A percentile compares a stretch with the other conserved stretches of the same genome.
These are phyloP conservation scores for Dendrobium catenatum DNA, from an alignment of 106 monocot species.

Conservation along the genomic window DNA sequence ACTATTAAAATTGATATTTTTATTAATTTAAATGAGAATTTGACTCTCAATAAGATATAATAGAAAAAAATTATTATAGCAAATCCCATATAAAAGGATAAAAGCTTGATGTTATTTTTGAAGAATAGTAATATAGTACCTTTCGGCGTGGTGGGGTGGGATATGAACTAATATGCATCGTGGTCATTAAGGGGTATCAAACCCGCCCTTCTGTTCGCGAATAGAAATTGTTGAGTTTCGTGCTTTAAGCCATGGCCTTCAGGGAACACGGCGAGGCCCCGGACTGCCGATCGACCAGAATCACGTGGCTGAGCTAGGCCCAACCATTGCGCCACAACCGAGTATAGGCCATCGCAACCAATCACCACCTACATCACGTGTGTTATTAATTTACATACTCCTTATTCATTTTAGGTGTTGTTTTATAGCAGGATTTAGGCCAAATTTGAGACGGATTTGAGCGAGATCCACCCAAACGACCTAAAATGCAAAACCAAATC, in stretches of 20 bases:
- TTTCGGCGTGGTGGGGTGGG: background rate
- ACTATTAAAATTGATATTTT: too few species aligned
- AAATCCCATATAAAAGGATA: too few species aligned
- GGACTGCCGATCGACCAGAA: slow-evolving; percentile 34
- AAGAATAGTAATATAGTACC: background rate
- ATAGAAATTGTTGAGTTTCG: background rate
- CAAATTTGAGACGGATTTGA: too few species aligned
- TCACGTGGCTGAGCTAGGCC: slow-evolving; percentile 29
- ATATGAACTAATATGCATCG: slow-evolving; percentile 64
- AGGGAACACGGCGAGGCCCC: slow-evolving; percentile 22
- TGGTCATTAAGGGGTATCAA: slow-evolving; percentile 38
- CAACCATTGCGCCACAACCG: slow-evolving; percentile 56
- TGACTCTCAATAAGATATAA: too few species aligned
- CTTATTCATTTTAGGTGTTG: background rate
- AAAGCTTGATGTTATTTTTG: too few species aligned
- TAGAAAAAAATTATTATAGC: too few species aligned
- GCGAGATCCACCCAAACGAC: too few species aligned
- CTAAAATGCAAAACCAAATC: too few species aligned
- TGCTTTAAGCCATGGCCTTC: slow-evolving; percentile 33
- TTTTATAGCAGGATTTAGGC: too few species aligned
- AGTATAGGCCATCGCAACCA: slow-evolving; percentile 71
- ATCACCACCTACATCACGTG: slow-evolving; percentile 37
- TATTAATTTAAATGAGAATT: too few species aligned
- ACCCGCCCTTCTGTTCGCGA: slow-evolving; percentile 15
- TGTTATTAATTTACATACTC: background rate